Evolutionary conservation across 768 basidiomycete species (phyloP).

Genomic region (Lactifluus volemus): DNA sequence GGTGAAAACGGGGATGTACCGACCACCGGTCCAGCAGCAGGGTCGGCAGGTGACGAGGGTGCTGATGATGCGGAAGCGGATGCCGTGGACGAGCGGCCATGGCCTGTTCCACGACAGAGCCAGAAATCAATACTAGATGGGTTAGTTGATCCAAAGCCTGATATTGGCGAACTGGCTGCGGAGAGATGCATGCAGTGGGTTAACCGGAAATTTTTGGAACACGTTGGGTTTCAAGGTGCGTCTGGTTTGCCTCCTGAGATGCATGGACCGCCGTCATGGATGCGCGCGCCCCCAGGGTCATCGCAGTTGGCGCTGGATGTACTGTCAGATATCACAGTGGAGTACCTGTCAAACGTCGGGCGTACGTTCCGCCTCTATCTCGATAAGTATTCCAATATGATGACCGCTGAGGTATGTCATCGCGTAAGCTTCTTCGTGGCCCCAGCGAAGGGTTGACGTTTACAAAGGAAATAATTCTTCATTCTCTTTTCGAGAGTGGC

Average conservation of each 20-base stretch:
- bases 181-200: slow-evolving; percentile 63
- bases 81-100: slow-evolving; percentile 56
- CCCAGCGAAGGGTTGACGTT: not conserved
- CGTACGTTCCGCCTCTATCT: slow-evolving; percentile 72
- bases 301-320: slow-evolving; percentile 73
- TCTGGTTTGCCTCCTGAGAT: slow-evolving; percentile 9
- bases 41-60: slow-evolving; percentile 11
- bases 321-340: slow-evolving; percentile 63
- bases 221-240: slow-evolving; percentile 87
- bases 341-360: slow-evolving; percentile 82
- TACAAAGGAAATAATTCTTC: slow-evolving; percentile 83
- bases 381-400: slow-evolving; percentile 71
- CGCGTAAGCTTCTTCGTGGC: not conserved
- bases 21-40: not conserved
- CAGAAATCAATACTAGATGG: slow-evolving; percentile 15
- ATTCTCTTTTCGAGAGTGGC: slow-evolving; percentile 87
- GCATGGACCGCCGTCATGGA: not conserved
- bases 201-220: slow-evolving; percentile 72
- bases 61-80: slow-evolving; percentile 34
- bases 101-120: slow-evolving; percentile 28
- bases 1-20: slow-evolving; percentile 14
- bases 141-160: slow-evolving; percentile 27
- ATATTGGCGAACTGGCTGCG: slow-evolving; percentile 53
- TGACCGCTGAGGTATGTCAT: slow-evolving; percentile 72
- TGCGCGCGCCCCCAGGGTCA: slow-evolving; percentile 38